Evolutionary conservation across 371 early-diverging fungal genomes (phyloP), one percentile per base, ranked within the genome.

Genomic region (Zychaea mexicana): DNA sequence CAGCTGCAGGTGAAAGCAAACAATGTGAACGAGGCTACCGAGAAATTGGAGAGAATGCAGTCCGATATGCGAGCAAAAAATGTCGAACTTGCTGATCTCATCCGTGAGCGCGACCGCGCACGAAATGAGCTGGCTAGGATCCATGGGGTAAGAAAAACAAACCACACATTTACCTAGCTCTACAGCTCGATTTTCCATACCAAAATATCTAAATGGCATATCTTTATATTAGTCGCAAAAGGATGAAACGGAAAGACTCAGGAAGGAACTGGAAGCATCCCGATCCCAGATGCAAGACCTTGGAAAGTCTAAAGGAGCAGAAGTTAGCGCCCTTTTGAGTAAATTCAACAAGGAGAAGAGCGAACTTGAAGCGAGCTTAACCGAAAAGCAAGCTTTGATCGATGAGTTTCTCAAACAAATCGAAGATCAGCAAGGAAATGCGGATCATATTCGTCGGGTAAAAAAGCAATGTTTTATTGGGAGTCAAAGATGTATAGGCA

Each of bases 301-400:
- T 65, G 87, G 90, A 13, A 77, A 78, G 55, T 83, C 84, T 67
- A 90, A 91, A 71, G 93, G 92, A 30, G 88, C 85, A 22, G 98
- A 98, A 80, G 86, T 94, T 27, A 90, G 91, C 61, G 79, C 89
- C 9, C 79, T 96, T 61, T 81, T 91, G 28, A 78, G 83, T 42
- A 83, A 88, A 61, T 93, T 93, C 76, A 93, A 92, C 61, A 76
- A 77, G 33, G 96, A 96, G 71, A 91, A 93, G 76, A 79, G 76
- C 54, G 93, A 93, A 27, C 69, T 96, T 21, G 94, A 94, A 65
- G 82, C 68, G 62, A 84, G 79, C 70, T 76, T 85, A 62, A 69
- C 73, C 33, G 78, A 78, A 57, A 78, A 78, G 38, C 79, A 78
- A 64, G 73, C 72, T 27, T 33, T 71, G 31, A 70, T 79, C 63